Base-by-base conservation (phyloP, 345 rosid species). In the Camelina sativa region DNA sequence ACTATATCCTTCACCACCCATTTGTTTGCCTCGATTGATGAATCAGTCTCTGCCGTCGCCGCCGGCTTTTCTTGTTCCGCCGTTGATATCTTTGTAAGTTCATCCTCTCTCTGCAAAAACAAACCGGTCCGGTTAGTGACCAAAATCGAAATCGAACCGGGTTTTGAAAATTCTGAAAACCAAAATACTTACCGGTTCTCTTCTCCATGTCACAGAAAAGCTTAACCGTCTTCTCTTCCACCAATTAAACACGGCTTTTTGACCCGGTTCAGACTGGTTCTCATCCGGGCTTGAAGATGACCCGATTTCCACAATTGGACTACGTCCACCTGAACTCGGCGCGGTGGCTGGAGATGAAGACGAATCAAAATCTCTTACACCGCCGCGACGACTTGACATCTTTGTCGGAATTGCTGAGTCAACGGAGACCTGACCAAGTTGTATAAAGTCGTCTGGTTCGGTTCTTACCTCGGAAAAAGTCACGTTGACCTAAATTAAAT, bases 191-290 rank as follows among this genome's bases (percentile, higher is more conserved):
- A 72, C 76, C 77, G 52, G 73, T 41, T 78, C 81, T 61, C 70
- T 61, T 78, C 76, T 78, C 65, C 81, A 37, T 0, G 74, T 58
- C 60, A 46, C 35, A 0, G 77, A 78, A 67, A 78, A 78, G 78
- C 81, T 77, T 67, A 73, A 61, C 74, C 81, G 81, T 12, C 74
- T 34, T 67, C 81, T 78, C 65, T 78, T 78, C 81, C 81, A 78
- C 78, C 77, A 78, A 41, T 72, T 72, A 58, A 78, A 78, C 23
- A 69, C 78, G 22, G 74, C 69, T 73, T 73, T 78, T 0, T 35
- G 57, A n/a, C 44, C 65, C 54, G 74, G 78, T 72, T 78, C 74
- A 37, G 70, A 60, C 2, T 65, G 72, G 35, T 48, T 56, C 51
- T 78, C 77, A 11, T 78, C 81, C 7, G 69, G 69, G 41, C 53